Base-by-base conservation (phyloP, 805 yeast species). In the Spencermartinsiella europaea region DNA sequence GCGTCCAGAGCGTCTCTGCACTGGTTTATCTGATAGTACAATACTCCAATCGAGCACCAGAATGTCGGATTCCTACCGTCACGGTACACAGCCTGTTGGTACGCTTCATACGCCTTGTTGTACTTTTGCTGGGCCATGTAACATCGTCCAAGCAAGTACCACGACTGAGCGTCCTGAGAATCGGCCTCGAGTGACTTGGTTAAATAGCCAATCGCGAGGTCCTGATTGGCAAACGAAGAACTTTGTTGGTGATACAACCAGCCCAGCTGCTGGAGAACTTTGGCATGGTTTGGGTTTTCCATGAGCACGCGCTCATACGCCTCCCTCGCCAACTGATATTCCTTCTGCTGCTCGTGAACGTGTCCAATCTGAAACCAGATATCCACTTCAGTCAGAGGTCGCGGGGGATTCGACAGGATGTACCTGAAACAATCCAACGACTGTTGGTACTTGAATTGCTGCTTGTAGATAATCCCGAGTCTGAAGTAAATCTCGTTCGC, bases 351-450 rank as follows among this genome's bases (percentile, higher is more conserved):
- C 65, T 93, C 99, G 58, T 93, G 75, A 1, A 93, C 98, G 27
- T 89, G 85, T 35, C 99, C 99, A 53, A 93, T 85, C 69, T 93
- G 99, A 71, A 93, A 93, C 98, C 98, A 93, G 45, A 93, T 95
- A 64, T 93, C 99, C 42, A 95, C 88, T 64, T 88, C 96, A 40
- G 97, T 90, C 53, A 93, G 72, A 1, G 99, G 99, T 45, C 88
- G 83, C 1, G 99, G 99, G 0, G 99, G 98, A 66, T 83, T 84
- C 48, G 81, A 74, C 55, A 93, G 69, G 52, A 93, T 93, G 65
- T 91, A 93, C 62, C 88, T 84, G 74, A 93, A 93, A 65, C 98
- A 93, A 64, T 93, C 97, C 49, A 93, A 73, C 1, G 96, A 95
- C 60, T 84, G 85, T 44, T 80, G 78, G 62, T 86, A 76, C 66